phyloP scores from a whole-genome alignment of 345 rosid genomes.

The Gossypium ekmanianum region DNA sequence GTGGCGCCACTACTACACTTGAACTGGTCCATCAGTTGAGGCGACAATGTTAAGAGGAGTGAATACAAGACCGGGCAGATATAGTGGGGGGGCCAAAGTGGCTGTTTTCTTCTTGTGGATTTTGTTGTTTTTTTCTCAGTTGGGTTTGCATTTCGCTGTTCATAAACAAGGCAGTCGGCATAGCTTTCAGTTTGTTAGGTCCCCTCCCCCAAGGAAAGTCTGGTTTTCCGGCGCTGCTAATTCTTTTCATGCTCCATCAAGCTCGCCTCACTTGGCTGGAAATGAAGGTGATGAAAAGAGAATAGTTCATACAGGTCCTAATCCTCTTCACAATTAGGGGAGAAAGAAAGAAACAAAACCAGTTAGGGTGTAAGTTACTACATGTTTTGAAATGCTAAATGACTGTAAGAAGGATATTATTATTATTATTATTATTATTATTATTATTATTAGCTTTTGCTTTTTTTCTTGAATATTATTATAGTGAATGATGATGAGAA shows the following conservation, averaged over 20 bases:
- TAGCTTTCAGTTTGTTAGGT: constrained; percentile 6
- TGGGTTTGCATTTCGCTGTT: constrained; percentile 34
- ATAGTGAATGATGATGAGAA: constrained; percentile 18
- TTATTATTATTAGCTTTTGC: neutral
- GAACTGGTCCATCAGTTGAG: neutral
- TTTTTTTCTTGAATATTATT: constrained; percentile 10
- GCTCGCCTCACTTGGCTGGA: constrained; percentile 24
- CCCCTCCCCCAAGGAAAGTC: constrained; percentile 38
- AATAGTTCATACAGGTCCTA: constrained; percentile 84
- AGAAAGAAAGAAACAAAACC: neutral
- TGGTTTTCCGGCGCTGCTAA: constrained; percentile 21
- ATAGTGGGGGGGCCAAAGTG: constrained; percentile 17
- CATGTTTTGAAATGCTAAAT: neutral
- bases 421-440: neutral
- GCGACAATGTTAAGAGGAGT: neutral
- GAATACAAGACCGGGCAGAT: neutral
- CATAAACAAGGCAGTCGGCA: constrained; percentile 19
- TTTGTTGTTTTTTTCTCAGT: constrained; percentile 39
- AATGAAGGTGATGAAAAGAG: constrained; percentile 60
- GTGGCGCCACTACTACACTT: neutral
- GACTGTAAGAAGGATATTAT: constrained; percentile 10
- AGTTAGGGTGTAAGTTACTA: too few relatives aligned
- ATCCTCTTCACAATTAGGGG: constrained; percentile 79
- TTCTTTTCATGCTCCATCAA: constrained; percentile 34
- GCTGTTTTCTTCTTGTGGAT: constrained; percentile 42